Percentiles rank a stretch among this genome's conserved stretches.
These are phyloP conservation scores for Lentinula guzmanii DNA, from an alignment of 768 basidiomycete genomes.

Conservation along the genomic window DNA sequence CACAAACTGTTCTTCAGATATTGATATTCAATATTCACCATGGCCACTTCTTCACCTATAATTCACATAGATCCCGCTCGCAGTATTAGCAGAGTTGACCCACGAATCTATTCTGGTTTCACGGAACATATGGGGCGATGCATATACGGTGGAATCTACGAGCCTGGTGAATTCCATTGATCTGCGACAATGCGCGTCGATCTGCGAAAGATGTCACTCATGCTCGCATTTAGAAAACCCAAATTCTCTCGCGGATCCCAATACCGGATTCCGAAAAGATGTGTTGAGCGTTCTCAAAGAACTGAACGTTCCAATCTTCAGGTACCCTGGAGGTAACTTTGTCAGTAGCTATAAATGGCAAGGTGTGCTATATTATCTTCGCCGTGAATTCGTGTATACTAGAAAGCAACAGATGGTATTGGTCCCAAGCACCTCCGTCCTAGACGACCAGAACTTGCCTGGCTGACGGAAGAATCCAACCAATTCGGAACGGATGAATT, in stretches of 20 bases:
- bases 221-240: conserved; percentile 17
- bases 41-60: background rate
- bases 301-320: conserved; percentile 40
- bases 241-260: conserved; percentile 28
- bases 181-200: background rate
- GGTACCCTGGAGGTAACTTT: conserved; percentile 54
- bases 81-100: conserved; percentile 36
- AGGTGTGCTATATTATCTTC: conserved; percentile 15
- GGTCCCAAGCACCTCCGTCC: conserved; percentile 45
- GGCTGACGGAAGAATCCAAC: conserved; percentile 56
- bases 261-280: conserved; percentile 44
- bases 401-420: conserved; percentile 36
- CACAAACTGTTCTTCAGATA: background rate
- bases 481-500: conserved; percentile 57
- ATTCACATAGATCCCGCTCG: conserved; percentile 38
- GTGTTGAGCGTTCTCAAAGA: conserved; percentile 40
- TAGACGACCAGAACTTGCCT: conserved; percentile 54
- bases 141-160: conserved; percentile 46
- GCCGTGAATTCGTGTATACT: background rate
- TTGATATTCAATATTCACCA: too few relatives aligned
- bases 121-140: conserved; percentile 57
- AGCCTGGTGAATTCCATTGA: conserved; percentile 15
- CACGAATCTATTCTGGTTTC: conserved; percentile 55
- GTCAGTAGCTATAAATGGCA: conserved; percentile 54
- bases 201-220: background rate